Evolutionary conservation across 306 rosid species (phyloP).

Genomic region (Cucumis hystrix): DNA sequence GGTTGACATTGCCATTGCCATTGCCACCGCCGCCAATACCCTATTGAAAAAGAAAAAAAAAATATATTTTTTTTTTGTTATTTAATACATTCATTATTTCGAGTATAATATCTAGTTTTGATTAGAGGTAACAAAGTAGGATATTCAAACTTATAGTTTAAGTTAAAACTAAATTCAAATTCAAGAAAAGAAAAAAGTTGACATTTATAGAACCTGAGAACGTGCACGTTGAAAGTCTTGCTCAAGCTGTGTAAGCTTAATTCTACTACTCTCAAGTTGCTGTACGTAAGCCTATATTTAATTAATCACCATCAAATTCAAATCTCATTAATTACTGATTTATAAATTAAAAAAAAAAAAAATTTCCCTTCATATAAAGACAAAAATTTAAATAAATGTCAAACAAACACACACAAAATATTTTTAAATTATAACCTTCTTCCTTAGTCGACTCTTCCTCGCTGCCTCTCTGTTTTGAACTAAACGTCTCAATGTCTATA

Average conservation of each 20-base stretch:
- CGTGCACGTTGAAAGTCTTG: conserved; percentile 88
- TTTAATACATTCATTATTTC: too few relatives aligned
- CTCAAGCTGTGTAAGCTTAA: conserved; percentile 74
- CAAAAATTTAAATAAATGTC: too few relatives aligned
- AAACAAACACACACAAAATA: neutral
- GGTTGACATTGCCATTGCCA: conserved; percentile 51
- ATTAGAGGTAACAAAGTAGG: too few relatives aligned
- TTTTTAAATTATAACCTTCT: conserved; percentile 36
- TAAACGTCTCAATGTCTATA: conserved; percentile 80
- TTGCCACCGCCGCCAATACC: conserved; percentile 25
- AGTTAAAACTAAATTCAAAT: too few relatives aligned
- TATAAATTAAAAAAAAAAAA: too few relatives aligned
- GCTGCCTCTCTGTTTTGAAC: conserved; percentile 99
- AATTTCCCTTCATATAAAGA: too few relatives aligned
- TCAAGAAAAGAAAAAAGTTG: too few relatives aligned
- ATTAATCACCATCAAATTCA: too few relatives aligned
- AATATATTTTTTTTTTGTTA: too few relatives aligned
- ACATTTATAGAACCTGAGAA: conserved; percentile 43
- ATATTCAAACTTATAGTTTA: too few relatives aligned
- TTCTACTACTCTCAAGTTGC: conserved; percentile 79
- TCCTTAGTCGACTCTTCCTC: conserved; percentile 83
- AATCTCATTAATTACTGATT: neutral
- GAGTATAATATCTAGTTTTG: too few relatives aligned
- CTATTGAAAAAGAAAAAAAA: too few relatives aligned
- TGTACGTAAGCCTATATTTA: conserved; percentile 74